Percentiles rank a stretch among this genome's conserved stretches.
Conservation (phyloP, 1,284 basidiomycete species). For the Spongispora temasekensis region DNA sequence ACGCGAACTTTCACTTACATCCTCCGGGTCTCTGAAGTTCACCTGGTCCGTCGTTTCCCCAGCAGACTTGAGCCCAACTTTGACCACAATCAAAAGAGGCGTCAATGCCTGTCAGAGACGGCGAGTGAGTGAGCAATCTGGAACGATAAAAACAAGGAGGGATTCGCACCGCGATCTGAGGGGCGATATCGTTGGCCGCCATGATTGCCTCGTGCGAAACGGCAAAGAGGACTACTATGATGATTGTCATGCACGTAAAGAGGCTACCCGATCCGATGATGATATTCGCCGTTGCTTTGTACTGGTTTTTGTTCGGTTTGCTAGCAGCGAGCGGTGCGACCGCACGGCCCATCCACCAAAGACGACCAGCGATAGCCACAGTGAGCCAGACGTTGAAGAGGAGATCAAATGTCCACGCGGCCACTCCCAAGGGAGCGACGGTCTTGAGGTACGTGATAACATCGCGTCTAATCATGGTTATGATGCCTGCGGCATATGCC, state of each 20-base stretch:
- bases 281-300: constrained; percentile 16
- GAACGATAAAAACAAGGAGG: too few relatives aligned
- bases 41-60: too few relatives aligned
- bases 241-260: constrained; percentile 15
- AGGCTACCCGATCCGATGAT: constrained; percentile 19
- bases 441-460: constrained; percentile 9
- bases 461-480: constrained; percentile 12
- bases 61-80: too few relatives aligned
- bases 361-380: constrained; percentile 17
- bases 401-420: constrained; percentile 17
- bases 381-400: constrained; percentile 18
- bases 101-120: too few relatives aligned
- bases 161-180: too few relatives aligned
- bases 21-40: too few relatives aligned
- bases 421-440: constrained; percentile 14
- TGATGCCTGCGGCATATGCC: constrained; percentile 15
- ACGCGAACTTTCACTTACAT: too few relatives aligned
- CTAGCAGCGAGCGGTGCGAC: constrained; percentile 7
- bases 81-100: too few relatives aligned
- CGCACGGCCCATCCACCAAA: constrained; percentile 17
- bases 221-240: constrained; percentile 18
- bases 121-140: too few relatives aligned
- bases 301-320: constrained; percentile 13
- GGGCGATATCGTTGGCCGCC: too few relatives aligned
- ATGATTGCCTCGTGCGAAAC: too few relatives aligned